Conservation (phyloP, 225 moss, liverwort and hornwort species). For the Bryoerythrophyllum caledonicum region DNA sequence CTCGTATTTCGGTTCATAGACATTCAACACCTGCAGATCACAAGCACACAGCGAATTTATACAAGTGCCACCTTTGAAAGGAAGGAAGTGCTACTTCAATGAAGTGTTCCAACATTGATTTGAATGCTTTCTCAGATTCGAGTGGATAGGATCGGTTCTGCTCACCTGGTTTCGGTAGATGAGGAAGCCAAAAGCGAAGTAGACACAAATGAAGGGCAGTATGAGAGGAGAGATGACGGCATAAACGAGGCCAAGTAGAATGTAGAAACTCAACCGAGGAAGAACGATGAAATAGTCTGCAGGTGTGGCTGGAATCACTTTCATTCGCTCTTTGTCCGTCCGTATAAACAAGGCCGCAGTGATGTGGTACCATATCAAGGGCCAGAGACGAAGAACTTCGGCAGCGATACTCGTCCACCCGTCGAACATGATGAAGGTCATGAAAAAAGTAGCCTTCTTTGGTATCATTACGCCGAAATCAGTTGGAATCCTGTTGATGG, state of each 20-base stretch:
- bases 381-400: slow-evolving; percentile 62
- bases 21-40: slow-evolving; percentile 72
- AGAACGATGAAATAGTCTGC: slow-evolving; percentile 44
- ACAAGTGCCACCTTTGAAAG: neutral
- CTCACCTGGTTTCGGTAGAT: slow-evolving; percentile 88
- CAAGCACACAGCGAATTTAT: neutral
- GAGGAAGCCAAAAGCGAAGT: slow-evolving; percentile 72
- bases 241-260: slow-evolving; percentile 87
- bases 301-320: slow-evolving; percentile 65
- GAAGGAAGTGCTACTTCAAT: neutral
- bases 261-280: slow-evolving; percentile 73
- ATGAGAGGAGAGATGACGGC: slow-evolving; percentile 85
- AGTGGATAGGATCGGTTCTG: neutral
- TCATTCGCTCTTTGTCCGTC: slow-evolving; percentile 67
- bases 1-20: slow-evolving; percentile 76
- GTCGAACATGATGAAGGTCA: slow-evolving; percentile 74
- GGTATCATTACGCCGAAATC: slow-evolving; percentile 69
- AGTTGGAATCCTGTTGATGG: slow-evolving; percentile 62
- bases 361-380: slow-evolving; percentile 65
- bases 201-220: slow-evolving; percentile 77
- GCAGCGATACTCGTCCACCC: slow-evolving; percentile 82
- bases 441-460: slow-evolving; percentile 78
- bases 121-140: neutral
- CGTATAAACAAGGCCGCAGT: slow-evolving; percentile 47
- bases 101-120: neutral